Evolutionary conservation across 2,329 filamentous ascomycete species (phyloP).

Genomic region (Alternaria incomplexa): DNA sequence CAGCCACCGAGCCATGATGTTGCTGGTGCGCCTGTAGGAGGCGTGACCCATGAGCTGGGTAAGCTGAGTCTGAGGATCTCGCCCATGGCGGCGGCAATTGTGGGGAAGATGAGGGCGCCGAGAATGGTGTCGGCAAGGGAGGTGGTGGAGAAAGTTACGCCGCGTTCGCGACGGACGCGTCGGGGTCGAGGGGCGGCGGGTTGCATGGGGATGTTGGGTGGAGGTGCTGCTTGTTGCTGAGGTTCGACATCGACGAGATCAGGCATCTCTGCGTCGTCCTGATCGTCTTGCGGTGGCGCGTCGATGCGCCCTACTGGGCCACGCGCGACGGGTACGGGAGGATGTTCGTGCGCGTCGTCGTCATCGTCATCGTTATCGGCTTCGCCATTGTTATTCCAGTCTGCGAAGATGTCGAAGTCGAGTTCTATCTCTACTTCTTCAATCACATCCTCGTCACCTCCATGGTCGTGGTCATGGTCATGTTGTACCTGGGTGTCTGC

Average conservation of each 20-base stretch:
- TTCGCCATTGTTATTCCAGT: constrained; percentile 47
- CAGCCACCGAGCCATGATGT: constrained; percentile 33
- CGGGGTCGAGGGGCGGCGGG: constrained; percentile 28
- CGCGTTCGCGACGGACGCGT: constrained; percentile 51
- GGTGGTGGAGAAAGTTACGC: constrained; percentile 60
- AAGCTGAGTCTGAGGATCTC: constrained; percentile 72
- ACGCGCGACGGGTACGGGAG: constrained; percentile 34
- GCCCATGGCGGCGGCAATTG: constrained; percentile 79
- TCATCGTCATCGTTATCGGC: constrained; percentile 42
- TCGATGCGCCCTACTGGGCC: constrained; percentile 39
- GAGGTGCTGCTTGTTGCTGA: constrained; percentile 34
- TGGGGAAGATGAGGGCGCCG: constrained; percentile 79
- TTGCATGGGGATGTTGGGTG: constrained; percentile 36
- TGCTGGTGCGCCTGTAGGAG: constrained; percentile 33
- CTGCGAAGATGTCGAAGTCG: constrained; percentile 53
- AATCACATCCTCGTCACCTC: constrained; percentile 53
- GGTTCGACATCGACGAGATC: constrained; percentile 7
- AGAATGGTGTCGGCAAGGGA: constrained; percentile 66
- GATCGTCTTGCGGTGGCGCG: constrained; percentile 42
- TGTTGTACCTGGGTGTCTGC: constrained; percentile 21
- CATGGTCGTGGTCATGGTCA: constrained; percentile 34
- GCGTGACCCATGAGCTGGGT: constrained; percentile 69
- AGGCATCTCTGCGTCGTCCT: constrained; percentile 19
- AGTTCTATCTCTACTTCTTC: constrained; percentile 55
- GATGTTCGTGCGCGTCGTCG: constrained; percentile 48